phyloP scores from a whole-genome alignment of 2,329 filamentous ascomycete genomes.

The Fusarium newnesense region DNA sequence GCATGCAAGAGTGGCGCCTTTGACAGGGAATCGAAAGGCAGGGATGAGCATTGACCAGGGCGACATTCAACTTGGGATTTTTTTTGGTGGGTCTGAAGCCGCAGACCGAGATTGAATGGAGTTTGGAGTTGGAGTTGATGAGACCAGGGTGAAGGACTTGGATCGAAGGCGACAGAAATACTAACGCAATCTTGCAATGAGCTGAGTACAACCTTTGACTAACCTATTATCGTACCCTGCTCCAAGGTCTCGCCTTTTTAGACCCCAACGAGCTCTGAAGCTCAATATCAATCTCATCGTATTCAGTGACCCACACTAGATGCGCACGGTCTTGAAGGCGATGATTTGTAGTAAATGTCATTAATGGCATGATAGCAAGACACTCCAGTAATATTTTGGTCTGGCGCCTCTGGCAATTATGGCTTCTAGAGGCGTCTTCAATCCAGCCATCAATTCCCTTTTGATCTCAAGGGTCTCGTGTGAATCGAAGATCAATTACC shows the following conservation, averaged over 20 bases:
- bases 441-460: conserved; percentile 3
- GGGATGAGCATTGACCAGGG: conserved; percentile 22
- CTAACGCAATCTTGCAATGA: fast-evolving
- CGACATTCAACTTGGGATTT: conserved; percentile 1
- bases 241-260: not conserved
- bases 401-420: conserved; percentile 11
- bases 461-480: not conserved
- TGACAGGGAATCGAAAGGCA: conserved; percentile 1
- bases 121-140: conserved; percentile 9
- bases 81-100: conserved; percentile 18
- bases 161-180: fast-evolving
- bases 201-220: fast-evolving
- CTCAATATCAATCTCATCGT: conserved; percentile 14
- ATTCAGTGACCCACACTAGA: conserved; percentile 1
- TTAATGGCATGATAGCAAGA: conserved; percentile 2
- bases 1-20: conserved; percentile 7
- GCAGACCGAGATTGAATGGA: conserved; percentile 38
- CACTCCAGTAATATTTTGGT: not conserved
- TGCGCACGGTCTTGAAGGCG: not conserved
- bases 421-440: conserved; percentile 7
- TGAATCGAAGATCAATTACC: not conserved
- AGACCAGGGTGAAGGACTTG: not conserved
- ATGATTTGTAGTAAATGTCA: conserved; percentile 5
- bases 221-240: not conserved
- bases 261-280: not conserved